Percentiles rank a stretch among this genome's conserved stretches.
phyloP scores from a whole-genome alignment of 805 yeast genomes.

The Starmerella sp. region DNA sequence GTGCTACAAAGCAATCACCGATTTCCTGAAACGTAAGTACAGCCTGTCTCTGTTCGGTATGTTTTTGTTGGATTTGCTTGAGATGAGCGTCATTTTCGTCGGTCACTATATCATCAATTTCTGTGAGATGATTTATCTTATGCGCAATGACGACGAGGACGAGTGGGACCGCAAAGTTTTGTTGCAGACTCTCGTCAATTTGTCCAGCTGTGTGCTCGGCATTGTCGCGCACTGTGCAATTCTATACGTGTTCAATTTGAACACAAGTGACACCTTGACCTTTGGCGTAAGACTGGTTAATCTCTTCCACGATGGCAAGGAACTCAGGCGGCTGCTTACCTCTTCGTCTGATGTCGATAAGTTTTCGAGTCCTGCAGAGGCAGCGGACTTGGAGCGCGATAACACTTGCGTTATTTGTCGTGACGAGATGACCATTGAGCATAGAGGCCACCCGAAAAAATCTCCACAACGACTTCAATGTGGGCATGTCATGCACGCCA shows the following conservation, averaged over 20 bases:
- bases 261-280: constrained; percentile 40
- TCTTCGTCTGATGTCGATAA: constrained; percentile 51
- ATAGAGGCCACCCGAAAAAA: constrained; percentile 31
- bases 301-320: constrained; percentile 25
- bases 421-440: constrained; percentile 62
- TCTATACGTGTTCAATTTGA: constrained; percentile 31
- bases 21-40: constrained; percentile 6
- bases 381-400: constrained; percentile 48
- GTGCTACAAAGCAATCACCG: constrained; percentile 15
- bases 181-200: constrained; percentile 49
- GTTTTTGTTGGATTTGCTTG: constrained; percentile 46
- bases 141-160: constrained; percentile 42
- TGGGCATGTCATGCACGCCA: constrained; percentile 79
- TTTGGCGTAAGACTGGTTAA: constrained; percentile 24
- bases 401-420: constrained; percentile 77
- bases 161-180: constrained; percentile 59
- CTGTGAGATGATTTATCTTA: constrained; percentile 44
- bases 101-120: constrained; percentile 42
- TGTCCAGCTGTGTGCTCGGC: constrained; percentile 38
- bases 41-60: constrained; percentile 7
- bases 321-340: constrained; percentile 24
- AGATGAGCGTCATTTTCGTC: constrained; percentile 47
- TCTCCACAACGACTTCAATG: constrained; percentile 70
- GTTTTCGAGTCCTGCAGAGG: constrained; percentile 51
- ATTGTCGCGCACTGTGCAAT: constrained; percentile 35